These are phyloP conservation scores for Boletus coffeatus DNA, from an alignment of 1,284 basidiomycete species.

Conservation along the genomic window DNA sequence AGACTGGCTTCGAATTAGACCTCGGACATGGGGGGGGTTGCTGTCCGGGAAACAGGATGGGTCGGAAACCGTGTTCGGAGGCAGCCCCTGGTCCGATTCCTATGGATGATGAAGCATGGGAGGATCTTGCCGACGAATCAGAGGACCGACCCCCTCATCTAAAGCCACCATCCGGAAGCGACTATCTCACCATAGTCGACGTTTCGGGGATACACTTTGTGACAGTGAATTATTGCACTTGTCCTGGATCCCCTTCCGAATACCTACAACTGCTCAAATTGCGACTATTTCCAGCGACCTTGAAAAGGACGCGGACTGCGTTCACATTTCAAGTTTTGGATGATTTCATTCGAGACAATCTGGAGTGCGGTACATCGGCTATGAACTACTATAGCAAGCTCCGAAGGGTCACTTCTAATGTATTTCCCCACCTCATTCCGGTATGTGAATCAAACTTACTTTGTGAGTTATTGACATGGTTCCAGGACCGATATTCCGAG, in stretches of 20 bases:
- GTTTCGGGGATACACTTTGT: neutral
- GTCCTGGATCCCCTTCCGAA: neutral
- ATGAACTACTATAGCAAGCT: slow-evolving; percentile 25
- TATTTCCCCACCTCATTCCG: slow-evolving; percentile 16
- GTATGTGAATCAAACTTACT: neutral
- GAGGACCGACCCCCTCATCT: neutral
- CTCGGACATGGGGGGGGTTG: neutral
- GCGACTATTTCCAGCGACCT: neutral
- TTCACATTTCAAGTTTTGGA: neutral
- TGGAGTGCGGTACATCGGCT: slow-evolving; percentile 24
- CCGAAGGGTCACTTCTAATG: slow-evolving; percentile 18
- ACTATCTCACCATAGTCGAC: neutral
- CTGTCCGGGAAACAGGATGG: neutral
- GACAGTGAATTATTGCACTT: neutral
- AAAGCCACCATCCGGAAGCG: neutral
- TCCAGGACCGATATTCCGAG: neutral
- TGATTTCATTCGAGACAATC: slow-evolving; percentile 23
- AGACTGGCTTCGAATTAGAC: neutral
- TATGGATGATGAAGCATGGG: neutral
- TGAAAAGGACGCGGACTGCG: neutral
- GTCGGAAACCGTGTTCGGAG: neutral
- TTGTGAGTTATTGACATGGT: too few species aligned
- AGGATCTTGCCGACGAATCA: neutral
- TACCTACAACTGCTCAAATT: neutral
- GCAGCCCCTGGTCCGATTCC: neutral